A percentile compares a stretch with the other conserved stretches of the same genome.
Conservation (phyloP, 2,329 filamentous ascomycete species). For the Harringtonia lauricola region DNA sequence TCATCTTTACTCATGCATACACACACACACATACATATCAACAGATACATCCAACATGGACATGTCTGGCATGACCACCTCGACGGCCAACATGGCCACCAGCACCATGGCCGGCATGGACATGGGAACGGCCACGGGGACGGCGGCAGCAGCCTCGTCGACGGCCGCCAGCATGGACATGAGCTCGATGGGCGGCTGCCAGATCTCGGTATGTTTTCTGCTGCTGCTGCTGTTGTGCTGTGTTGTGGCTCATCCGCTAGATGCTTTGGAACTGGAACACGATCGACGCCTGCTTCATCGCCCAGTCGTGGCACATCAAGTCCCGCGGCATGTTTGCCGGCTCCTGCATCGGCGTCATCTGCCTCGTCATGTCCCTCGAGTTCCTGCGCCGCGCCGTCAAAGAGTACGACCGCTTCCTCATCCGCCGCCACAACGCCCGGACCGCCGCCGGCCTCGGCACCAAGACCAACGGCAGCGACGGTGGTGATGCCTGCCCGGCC, state of each 20-base stretch:
- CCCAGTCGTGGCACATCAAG: conserved; percentile 57
- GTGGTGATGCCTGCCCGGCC: not conserved
- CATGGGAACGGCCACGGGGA: not conserved
- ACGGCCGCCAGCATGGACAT: conserved; percentile 15
- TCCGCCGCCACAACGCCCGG: conserved; percentile 33
- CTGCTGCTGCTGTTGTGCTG: not conserved
- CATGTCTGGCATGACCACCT: not conserved
- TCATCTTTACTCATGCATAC: too few relatives aligned
- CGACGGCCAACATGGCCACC: not conserved
- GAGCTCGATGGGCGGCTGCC: conserved; percentile 21
- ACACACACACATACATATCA: too few relatives aligned
- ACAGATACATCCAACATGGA: too few relatives aligned
- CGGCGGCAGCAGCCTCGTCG: conserved; percentile 1
- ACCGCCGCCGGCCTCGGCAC: not conserved
- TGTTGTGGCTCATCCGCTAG: not conserved
- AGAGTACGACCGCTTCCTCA: conserved; percentile 60
- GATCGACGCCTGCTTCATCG: conserved; percentile 62
- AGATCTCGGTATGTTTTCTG: conserved; percentile 28
- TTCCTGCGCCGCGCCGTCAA: conserved; percentile 57
- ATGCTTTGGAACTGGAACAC: conserved; percentile 78
- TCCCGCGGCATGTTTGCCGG: conserved; percentile 64
- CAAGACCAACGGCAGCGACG: not conserved
- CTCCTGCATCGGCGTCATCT: conserved; percentile 65
- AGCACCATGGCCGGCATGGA: not conserved
- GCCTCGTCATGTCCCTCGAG: conserved; percentile 65